Evolutionary conservation across 768 basidiomycete species (phyloP).

Genomic region (Boletus huronensis): DNA sequence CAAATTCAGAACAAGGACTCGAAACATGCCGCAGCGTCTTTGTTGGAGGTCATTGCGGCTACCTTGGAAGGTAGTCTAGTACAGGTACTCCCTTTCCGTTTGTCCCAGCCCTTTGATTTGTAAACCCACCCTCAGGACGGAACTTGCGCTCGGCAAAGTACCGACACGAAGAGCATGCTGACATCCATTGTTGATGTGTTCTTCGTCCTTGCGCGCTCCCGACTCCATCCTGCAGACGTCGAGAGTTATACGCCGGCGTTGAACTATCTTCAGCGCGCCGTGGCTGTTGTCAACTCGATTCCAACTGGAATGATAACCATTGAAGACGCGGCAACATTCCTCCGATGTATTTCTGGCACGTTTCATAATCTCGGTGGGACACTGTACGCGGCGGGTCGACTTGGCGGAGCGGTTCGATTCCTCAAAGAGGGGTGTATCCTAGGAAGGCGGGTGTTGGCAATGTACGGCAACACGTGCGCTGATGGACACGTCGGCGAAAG

Average conservation of each 20-base stretch:
- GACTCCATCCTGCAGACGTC: constrained; percentile 38
- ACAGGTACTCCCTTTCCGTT: constrained; percentile 22
- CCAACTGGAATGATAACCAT: constrained; percentile 4
- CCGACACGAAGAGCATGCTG: constrained; percentile 34
- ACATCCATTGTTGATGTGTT: constrained; percentile 52
- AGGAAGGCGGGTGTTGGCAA: constrained; percentile 45
- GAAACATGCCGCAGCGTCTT: constrained; percentile 12
- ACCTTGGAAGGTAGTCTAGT: constrained; percentile 31
- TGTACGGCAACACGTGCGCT: constrained; percentile 12
- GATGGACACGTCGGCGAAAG: constrained; percentile 19
- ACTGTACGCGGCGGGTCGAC: constrained; percentile 63
- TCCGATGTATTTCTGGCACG: constrained; percentile 68
- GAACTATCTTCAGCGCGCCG: constrained; percentile 45
- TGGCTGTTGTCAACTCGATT: constrained; percentile 21
- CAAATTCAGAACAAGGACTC: constrained; percentile 8
- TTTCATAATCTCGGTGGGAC: constrained; percentile 66
- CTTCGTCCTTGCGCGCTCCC: constrained; percentile 50
- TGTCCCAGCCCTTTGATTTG: neutral
- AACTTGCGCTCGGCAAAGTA: neutral
- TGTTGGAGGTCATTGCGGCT: constrained; percentile 38
- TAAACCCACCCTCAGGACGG: constrained; percentile 2
- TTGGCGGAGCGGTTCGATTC: constrained; percentile 67
- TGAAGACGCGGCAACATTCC: constrained; percentile 45
- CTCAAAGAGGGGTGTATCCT: constrained; percentile 56
- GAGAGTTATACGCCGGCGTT: constrained; percentile 47